Base-by-base conservation (phyloP, 352 stramenopile genomes). In the Phytophthora pisi region DNA sequence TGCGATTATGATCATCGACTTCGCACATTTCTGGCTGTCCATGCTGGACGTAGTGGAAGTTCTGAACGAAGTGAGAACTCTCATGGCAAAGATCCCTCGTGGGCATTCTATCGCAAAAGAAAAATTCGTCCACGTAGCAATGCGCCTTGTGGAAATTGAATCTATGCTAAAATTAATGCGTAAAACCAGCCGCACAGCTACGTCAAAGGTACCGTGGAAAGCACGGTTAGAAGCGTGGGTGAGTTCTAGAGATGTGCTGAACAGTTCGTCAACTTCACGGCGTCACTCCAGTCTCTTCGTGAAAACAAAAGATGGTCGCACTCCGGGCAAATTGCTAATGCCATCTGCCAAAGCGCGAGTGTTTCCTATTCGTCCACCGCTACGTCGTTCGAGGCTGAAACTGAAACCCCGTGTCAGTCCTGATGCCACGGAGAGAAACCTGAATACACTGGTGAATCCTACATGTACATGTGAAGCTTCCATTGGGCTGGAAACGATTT, bases 81-180 rank as follows among this genome's bases (percentile, higher is more conserved):
- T 74, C 2, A 66, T 61, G 47, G 16, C 3, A 6, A 64, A 57
- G 51, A 74, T 65, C 15, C 60, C 47, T 15, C 13, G 10, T 13
- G 20, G 15, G 0, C 59, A 68, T 24, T 36, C 45, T 2, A 42
- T 72, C 13, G 31, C 24, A 4, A 58, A 49, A 11, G 18, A 63
- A 18, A 61, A 50, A 16, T 63, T 72, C 13, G n/a, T 72, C 0
- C 46, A 72, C 2, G 42, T 72, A 8, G 49, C 58, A 47, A 47
- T 61, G 45, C 26, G 52, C 2, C 40, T 77, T 0, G 2, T 68
- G 9, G 50, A 61, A n/a, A 54, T 62, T 2, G 52, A 66, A 26
- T 30, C 1, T 0, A 58, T 54, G 40, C 15, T 56, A 15, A 38
- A 24, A 9, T 6, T n/a, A n/a, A 5, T 49, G 9, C 55, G 26